Base-by-base conservation (phyloP, 2,329 filamentous ascomycete genomes). In the Colletotrichum liriopes region DNA sequence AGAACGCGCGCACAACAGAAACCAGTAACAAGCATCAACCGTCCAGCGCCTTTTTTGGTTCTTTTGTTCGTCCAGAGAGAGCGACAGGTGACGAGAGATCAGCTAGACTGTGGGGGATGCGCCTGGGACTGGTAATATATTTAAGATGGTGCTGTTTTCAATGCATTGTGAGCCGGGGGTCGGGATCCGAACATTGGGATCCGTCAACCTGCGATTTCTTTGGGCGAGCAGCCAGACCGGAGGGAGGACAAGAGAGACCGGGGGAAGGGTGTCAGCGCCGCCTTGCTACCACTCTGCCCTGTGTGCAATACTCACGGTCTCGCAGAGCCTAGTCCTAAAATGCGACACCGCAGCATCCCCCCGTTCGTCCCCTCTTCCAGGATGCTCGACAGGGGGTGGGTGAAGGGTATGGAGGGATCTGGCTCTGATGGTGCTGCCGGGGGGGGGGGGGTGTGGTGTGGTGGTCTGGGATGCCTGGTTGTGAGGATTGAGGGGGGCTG, bases 101-200 rank as follows among this genome's bases (percentile, higher is more conserved):
- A 52, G 16, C 23, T 3, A 62, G 32, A 29, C 32, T 51, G 60
- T 56, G 61, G 71, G 61, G 66, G 67, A 71, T 52, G 55, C 55
- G 60, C 61, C 37, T 58, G 67, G 67, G 71, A 71, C 56, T 52
- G 59, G 65, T 56, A 70, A 66, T 73, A 73, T 73, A 73, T 71
- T 71, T 73, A 71, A 73, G 55, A 71, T 61, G 55, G 55, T 66
- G 41, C 60, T 58, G 39, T 71, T 73, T 51, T 71, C 71, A 73
- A 71, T 71, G 67, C 67, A 49, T 60, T 45, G 29, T 39, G 55
- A 65, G 67, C 70, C 52, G 55, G 60, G 26, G 59, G 59, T 69
- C 66, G 52, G 69, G 45, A 72, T 72, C 65, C 69, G 59, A 72
- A 55, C 45, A 54, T 60, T 72, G 58, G 65, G 69, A 72, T 69